These are phyloP conservation scores for Monosporascus sp. DNA, from an alignment of 2,329 filamentous ascomycete genomes.

Conservation along the genomic window DNA sequence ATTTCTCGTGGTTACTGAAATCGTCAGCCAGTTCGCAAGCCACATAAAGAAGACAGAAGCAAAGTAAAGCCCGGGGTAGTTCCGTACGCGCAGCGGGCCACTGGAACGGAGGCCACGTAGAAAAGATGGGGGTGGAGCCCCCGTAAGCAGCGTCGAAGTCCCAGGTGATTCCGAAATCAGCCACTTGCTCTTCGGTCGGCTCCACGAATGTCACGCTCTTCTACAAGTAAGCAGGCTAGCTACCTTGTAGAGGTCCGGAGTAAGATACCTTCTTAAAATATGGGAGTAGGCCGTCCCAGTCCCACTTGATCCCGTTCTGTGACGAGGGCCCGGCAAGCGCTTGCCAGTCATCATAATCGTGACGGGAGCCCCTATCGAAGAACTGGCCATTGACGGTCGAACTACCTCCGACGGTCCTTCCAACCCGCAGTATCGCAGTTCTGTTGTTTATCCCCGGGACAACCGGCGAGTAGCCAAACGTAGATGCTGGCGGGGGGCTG, in stretches of 20 bases:
- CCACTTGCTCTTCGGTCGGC: conserved; percentile 17
- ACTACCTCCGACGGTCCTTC: conserved; percentile 30
- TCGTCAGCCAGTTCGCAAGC: background rate
- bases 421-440: conserved; percentile 22
- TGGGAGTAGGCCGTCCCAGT: conserved; percentile 29
- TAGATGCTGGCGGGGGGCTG: background rate
- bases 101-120: conserved; percentile 26
- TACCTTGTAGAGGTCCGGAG: background rate
- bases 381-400: conserved; percentile 33
- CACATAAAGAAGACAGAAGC: background rate
- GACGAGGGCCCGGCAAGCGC: conserved; percentile 21
- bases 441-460: conserved; percentile 17
- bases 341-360: conserved; percentile 32
- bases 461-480: background rate
- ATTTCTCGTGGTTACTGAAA: conserved; percentile 8
- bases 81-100: conserved; percentile 15
- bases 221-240: background rate
- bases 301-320: conserved; percentile 23
- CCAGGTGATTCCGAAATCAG: conserved; percentile 26
- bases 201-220: conserved; percentile 27
- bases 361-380: conserved; percentile 29
- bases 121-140: conserved; percentile 24
- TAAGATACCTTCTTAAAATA: conserved; percentile 29
- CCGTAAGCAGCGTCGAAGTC: conserved; percentile 25
- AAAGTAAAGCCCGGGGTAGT: background rate